phyloP scores from a whole-genome alignment of 768 basidiomycete species.

The Tylopilus intermedius region DNA sequence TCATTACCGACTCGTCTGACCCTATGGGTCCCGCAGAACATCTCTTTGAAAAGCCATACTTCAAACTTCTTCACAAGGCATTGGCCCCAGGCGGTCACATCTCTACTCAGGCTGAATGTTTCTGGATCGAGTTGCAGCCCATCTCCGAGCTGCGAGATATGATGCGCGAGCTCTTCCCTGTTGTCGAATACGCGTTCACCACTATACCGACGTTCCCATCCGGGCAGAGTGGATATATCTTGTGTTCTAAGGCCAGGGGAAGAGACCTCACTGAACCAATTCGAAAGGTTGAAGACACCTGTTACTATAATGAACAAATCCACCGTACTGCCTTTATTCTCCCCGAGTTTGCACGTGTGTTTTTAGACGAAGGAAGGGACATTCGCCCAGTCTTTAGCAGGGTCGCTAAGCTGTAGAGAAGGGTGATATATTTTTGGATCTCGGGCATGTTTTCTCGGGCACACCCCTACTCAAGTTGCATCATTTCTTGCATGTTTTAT shows the following conservation, averaged over 20 bases:
- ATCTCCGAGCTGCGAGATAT: constrained; percentile 70
- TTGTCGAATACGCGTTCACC: constrained; percentile 86
- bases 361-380: constrained; percentile 69
- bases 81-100: constrained; percentile 87
- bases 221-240: constrained; percentile 94
- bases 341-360: constrained; percentile 82
- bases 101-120: constrained; percentile 91
- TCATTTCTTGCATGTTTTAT: too few relatives aligned
- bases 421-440: too few relatives aligned
- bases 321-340: constrained; percentile 83
- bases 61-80: constrained; percentile 87
- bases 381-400: constrained; percentile 52
- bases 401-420: not conserved
- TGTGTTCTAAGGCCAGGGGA: constrained; percentile 72
- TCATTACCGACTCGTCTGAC: constrained; percentile 98
- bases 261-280: constrained; percentile 71
- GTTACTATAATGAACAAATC: constrained; percentile 80
- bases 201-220: constrained; percentile 98
- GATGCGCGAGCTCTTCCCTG: constrained; percentile 70
- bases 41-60: constrained; percentile 96
- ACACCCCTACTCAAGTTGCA: too few relatives aligned
- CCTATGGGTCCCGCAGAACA: constrained; percentile 92
- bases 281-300: constrained; percentile 62
- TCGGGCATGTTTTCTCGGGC: too few relatives aligned
- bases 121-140: constrained; percentile 89